Evolutionary conservation across 2,329 filamentous ascomycete species (phyloP), one percentile per base, ranked within the genome.

Genomic region (Escovopsis sp.): DNA sequence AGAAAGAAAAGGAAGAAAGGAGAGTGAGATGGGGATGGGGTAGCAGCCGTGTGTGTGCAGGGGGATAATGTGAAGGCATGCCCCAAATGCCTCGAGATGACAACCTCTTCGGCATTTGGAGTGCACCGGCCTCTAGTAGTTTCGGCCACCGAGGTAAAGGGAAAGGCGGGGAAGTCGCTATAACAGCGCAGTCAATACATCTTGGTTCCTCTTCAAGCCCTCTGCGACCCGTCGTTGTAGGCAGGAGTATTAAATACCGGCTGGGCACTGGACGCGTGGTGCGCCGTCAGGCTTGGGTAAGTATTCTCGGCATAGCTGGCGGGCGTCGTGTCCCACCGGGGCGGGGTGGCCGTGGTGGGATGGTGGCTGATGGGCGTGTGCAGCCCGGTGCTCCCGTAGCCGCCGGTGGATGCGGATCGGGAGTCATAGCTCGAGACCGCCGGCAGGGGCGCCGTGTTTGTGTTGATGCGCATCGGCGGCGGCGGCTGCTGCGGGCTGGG

Each of bases 291-390:
- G 40, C 54, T 54, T 12, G 60, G 47, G 35, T 64, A 64, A 27
- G 44, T 47, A 33, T 60, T 48, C 34, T 62, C 59, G 2, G 53
- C 37, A 38, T 62, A 62, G 31, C 48, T 52, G 13, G 55, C 47
- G 4, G 62, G 51, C 33, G 60, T 39, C 21, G 57, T 43, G 14
- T 64, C 61, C 61, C 61, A 64, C 35, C 61, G 49, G 14, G 57
- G 52, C 15, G 55, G 52, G n/a, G 58, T 56, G 27, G 57, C 51
- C 4, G 55, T 45, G 4, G 56, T 46, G 18, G 54, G 52, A 34
- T 58, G 52, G 37, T 59, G 55, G 45, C 47, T 60, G 42, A 58
- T 50, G 11, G 53, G 56, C 27, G 54, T 62, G 43, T 57, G 58
- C 34, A 62, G 43, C 5, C 58, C 60, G 26, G 56, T 51, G 29